Conservation (phyloP, 2,329 filamentous ascomycete species). For the Fusarium tupiense region DNA sequence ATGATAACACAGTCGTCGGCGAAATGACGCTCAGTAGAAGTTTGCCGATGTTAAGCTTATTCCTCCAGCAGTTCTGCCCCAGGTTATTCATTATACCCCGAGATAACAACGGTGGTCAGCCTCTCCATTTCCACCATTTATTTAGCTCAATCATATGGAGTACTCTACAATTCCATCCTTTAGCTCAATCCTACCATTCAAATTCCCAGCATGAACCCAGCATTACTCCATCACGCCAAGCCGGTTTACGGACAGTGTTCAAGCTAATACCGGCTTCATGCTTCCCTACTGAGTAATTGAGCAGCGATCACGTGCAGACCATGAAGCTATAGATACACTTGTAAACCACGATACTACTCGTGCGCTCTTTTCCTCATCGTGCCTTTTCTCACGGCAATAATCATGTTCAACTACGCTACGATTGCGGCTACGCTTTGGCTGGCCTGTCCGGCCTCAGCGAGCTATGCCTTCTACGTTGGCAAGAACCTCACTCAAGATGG, state of each 20-base stretch:
- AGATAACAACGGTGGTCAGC: not conserved
- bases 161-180: not conserved
- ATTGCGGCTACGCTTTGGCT: conserved; percentile 22
- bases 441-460: conserved; percentile 37
- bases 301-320: conserved; percentile 21
- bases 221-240: not conserved
- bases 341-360: not conserved
- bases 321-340: conserved; percentile 21
- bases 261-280: conserved; percentile 6
- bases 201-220: conserved; percentile 1
- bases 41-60: conserved; percentile 1
- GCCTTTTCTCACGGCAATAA: not conserved
- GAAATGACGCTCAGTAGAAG: not conserved
- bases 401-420: conserved; percentile 14
- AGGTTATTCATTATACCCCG: not conserved
- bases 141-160: not conserved
- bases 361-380: not conserved
- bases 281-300: conserved; percentile 24
- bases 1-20: not conserved
- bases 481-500: conserved; percentile 55
- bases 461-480: conserved; percentile 60
- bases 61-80: not conserved
- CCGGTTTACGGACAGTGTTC: not conserved
- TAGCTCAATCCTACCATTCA: not conserved
- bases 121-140: not conserved